phyloP scores from a whole-genome alignment of 2,329 filamentous ascomycete genomes.

The Pyrenochaeta sp. region DNA sequence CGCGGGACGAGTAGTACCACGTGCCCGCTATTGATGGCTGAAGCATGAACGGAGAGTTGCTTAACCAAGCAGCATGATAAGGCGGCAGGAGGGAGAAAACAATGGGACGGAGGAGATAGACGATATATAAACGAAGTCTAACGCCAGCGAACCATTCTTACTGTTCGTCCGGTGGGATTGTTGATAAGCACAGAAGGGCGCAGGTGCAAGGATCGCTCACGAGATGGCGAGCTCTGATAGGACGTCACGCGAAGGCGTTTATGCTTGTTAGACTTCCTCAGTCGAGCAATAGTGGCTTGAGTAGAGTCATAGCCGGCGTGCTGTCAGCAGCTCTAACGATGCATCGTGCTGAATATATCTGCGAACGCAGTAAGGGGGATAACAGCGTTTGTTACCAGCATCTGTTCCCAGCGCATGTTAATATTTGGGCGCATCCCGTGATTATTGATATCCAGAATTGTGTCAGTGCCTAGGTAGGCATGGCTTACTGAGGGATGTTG shows the following conservation, averaged over 20 bases:
- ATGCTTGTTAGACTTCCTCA: conserved; percentile 3
- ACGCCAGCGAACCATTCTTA: background rate
- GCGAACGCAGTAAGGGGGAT: conserved; percentile 8
- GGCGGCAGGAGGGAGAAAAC: background rate
- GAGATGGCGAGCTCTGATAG: conserved; percentile 6
- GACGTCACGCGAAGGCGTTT: conserved; percentile 8
- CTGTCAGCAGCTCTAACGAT: conserved; percentile 26
- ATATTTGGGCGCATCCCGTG: background rate
- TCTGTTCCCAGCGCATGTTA: background rate
- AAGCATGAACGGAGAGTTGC: conserved; percentile 8
- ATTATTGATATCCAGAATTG: background rate
- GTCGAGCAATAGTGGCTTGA: conserved; percentile 14
- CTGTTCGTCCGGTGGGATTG: conserved; percentile 8
- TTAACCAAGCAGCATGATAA: conserved; percentile 3
- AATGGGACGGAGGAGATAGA: background rate
- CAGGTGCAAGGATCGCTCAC: conserved; percentile 18
- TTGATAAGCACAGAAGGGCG: conserved; percentile 31
- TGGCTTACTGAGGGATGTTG: conserved; percentile 1
- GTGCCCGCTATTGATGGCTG: conserved; percentile 1
- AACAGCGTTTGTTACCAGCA: background rate
- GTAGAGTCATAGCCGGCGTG: conserved; percentile 12
- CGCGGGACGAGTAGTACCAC: background rate
- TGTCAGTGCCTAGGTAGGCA: background rate
- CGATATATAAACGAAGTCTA: background rate
- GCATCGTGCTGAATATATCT: conserved; percentile 21